Base-by-base conservation (phyloP, 805 yeast genomes). In the Cephaloascus fragrans region DNA sequence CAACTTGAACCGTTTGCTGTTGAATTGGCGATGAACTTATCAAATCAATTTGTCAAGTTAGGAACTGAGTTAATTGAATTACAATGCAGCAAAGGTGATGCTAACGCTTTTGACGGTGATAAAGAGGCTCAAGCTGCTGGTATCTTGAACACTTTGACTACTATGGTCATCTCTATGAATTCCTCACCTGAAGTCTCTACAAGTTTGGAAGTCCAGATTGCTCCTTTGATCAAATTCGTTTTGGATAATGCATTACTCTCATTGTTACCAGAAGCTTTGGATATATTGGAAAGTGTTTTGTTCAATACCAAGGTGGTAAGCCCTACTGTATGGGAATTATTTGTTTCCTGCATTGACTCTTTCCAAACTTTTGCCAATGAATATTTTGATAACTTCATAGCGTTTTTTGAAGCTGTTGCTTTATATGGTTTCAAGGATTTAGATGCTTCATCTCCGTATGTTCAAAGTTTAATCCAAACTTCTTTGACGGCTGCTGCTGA, bases 301-400 rank as follows among this genome's bases (percentile, higher is more conserved):
- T 75, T 78, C 44, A 75, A 85, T 17, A 75, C 80, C 39, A 59
- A 61, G 42, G 57, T 54, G 20, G 70, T 75, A 41, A 61, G 76
- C 1, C 75, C 77, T 6, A 58, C 59, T 4, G 56, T 75, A 46
- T 77, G 84, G 84, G 67, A 61, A 23, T 51, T 75, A 38, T 73
- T 62, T 46, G 60, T 67, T 37, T 64, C 64, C 33, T 65, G 73
- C 28, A 52, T 76, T 32, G 73, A 69, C 26, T 64, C 78, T 0
- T 77, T 76, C 53, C 77, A 74, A 46, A 72, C 77, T 1, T 77
- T 72, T 50, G 83, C 81, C 1, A 57, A 61, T 46, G 83, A 77
- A 47, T 77, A 68, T 52, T 73, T 75, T 49, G 80, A 75, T 48
- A 61, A 63, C 16, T 77, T 72, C 52, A 63, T 66, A 36, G 70